A percentile compares a stretch with the other conserved stretches of the same genome.
These are phyloP conservation scores for Clonostachys solani DNA, from an alignment of 2,329 filamentous ascomycete species.

Conservation along the genomic window DNA sequence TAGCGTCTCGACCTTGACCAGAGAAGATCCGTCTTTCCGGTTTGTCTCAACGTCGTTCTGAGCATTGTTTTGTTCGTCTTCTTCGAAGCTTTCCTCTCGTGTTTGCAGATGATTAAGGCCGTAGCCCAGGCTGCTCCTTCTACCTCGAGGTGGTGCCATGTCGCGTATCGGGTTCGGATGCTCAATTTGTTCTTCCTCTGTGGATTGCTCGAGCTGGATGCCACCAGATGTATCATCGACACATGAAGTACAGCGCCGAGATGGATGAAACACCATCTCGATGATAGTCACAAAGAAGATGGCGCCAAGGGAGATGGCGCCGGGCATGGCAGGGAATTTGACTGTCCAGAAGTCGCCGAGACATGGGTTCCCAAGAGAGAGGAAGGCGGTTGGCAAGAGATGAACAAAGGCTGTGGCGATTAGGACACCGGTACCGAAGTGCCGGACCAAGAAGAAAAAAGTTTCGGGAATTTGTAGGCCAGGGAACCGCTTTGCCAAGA, in stretches of 20 bases:
- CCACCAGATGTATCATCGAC: neutral
- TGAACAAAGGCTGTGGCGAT: conserved; percentile 78
- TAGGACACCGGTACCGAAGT: conserved; percentile 75
- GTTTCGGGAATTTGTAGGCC: conserved; percentile 46
- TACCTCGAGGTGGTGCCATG: conserved; percentile 22
- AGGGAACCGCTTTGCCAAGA: conserved; percentile 47
- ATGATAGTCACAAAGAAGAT: conserved; percentile 76
- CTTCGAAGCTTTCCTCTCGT: neutral
- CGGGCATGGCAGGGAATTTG: conserved; percentile 73
- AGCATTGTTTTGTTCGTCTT: neutral
- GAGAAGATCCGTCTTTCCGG: neutral
- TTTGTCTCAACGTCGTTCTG: neutral
- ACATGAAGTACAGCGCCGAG: conserved; percentile 15
- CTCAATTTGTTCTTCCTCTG: no score
- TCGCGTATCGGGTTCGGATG: conserved; percentile 17
- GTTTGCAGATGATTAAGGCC: conserved; percentile 19
- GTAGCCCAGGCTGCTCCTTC: conserved; percentile 24
- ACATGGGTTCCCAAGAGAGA: conserved; percentile 59
- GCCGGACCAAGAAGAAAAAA: conserved; percentile 55
- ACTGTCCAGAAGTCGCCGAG: conserved; percentile 72
- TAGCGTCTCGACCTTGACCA: neutral
- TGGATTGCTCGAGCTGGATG: neutral
- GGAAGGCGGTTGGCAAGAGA: conserved; percentile 62
- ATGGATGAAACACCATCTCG: conserved; percentile 63
- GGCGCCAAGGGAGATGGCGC: conserved; percentile 73